Evolutionary conservation across 148 eudicot genomes (phyloP), one percentile per base, ranked within the genome.

Genomic region (Dianthus caryophyllus): DNA sequence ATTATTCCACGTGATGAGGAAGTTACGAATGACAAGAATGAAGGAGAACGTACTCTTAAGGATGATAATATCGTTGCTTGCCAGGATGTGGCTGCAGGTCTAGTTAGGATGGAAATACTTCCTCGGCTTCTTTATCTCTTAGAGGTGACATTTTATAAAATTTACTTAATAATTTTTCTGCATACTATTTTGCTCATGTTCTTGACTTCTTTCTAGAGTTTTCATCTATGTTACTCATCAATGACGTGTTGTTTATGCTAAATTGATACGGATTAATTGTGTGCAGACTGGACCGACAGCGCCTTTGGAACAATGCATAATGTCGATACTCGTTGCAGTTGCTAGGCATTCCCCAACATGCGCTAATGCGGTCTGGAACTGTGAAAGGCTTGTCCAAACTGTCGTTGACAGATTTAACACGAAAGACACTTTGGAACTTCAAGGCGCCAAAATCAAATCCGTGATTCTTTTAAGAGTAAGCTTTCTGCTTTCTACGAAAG

Each of bases 341-440:
- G 90, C 96, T 58, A 93, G 95, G 77, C 94, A 89, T 79, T 93
- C 98, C 55, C 89, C 94, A 48, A 84, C 88, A 53, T 80, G 89
- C 70, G 84, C 96, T 72, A 75, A 73, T 73, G 96, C 91, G 71
- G 71, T 93, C 62, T 76, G 85, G 87, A 88, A 84, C 69, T 87
- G 87, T 62, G 82, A 78, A 49, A 79, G 83, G 83, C 96, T 94
- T 77, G 83, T 94, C 69, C 87, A 86, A 72, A 80, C 88, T 63
- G 58, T 94, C 76, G 86, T 82, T 33, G 72, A 73, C 74, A 85
- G 85, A 79, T 89, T 93, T 71, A 70, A 78, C 4, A 65, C 70
- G 43, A 80, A 80, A 18, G 85, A 86, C 64, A 79, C 72, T 33
- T 68, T 68, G 75, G 84, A 82, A 68, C 67, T 76, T 46, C 66